Conservation (phyloP, 176 grass and related monocot species). For the Elaeis guineensis region DNA sequence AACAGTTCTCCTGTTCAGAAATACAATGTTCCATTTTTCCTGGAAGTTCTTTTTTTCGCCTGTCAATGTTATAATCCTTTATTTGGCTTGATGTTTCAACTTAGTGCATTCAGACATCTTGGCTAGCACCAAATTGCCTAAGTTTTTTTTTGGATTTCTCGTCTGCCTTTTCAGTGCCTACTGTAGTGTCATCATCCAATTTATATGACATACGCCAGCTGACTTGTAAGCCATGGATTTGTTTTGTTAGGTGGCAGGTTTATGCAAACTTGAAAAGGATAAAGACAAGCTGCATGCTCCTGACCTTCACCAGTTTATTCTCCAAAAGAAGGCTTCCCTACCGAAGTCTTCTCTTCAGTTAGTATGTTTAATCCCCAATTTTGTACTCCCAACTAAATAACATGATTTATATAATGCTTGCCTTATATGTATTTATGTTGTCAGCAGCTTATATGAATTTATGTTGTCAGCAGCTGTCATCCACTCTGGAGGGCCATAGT, state of each 20-base stretch:
- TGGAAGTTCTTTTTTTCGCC: no score
- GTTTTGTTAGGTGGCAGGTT: neutral
- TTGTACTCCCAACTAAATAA: neutral
- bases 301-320: slow-evolving; percentile 27
- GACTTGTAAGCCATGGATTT: no score
- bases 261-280: slow-evolving; percentile 1
- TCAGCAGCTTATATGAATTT: neutral
- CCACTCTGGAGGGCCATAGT: neutral
- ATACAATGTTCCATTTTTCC: no score
- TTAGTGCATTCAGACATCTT: no score
- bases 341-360: slow-evolving; percentile 39
- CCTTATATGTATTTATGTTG: neutral
- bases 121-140: no score
- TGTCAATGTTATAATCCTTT: no score
- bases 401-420: neutral
- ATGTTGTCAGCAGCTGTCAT: neutral
- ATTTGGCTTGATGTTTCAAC: no score
- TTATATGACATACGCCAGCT: no score
- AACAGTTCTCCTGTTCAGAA: no score
- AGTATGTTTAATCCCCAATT: slow-evolving; percentile 27
- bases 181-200: no score
- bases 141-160: no score
- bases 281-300: slow-evolving; percentile 23
- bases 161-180: no score
- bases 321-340: slow-evolving; percentile 23